A percentile compares a stretch with the other conserved stretches of the same genome.
Evolutionary conservation across 169 alveolate species (phyloP).

Genomic region (Plasmodium reichenowi): DNA sequence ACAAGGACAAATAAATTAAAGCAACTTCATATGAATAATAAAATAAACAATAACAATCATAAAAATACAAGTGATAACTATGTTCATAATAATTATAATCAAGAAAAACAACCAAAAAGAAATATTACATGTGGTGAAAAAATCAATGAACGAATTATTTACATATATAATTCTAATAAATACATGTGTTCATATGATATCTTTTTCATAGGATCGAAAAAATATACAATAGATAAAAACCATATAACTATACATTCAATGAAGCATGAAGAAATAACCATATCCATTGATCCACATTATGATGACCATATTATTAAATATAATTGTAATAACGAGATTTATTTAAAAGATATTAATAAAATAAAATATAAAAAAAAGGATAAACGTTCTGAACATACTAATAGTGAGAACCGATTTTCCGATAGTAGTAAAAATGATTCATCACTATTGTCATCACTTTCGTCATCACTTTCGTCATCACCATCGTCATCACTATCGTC

Average conservation of each 20-base stretch:
- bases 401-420: no score
- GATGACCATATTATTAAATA: conserved; percentile 15
- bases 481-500: no score
- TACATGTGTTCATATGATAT: conserved; percentile 49
- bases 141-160: conserved; percentile 32
- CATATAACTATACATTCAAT: conserved; percentile 19
- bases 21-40: neutral
- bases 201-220: conserved; percentile 47
- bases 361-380: no score
- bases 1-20: neutral
- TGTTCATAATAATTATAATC: neutral
- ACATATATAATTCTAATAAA: conserved; percentile 49
- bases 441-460: no score
- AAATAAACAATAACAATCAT: neutral
- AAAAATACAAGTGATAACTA: conserved; percentile 7
- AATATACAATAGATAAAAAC: conserved; percentile 35
- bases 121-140: neutral
- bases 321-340: conserved; percentile 14
- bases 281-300: conserved; percentile 41
- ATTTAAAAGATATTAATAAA: neutral
- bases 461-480: no score
- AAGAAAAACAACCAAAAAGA: neutral
- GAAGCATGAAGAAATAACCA: conserved; percentile 50
- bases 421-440: no score
- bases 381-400: no score